phyloP scores from a whole-genome alignment of 305 asterid species.

The Fraxinus xanthoxyloides region DNA sequence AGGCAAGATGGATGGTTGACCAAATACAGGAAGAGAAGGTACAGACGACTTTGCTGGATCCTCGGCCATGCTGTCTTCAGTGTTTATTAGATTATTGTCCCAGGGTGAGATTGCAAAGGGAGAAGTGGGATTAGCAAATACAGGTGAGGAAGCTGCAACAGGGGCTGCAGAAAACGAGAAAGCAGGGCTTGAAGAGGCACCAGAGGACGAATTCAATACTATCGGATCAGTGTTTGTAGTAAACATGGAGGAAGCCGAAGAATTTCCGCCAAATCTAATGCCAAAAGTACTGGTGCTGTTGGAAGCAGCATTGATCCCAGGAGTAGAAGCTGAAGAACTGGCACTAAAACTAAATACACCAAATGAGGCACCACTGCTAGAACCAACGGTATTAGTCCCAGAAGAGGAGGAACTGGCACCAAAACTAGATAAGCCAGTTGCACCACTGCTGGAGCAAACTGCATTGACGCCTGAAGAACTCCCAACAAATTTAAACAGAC shows the following conservation, averaged over 20 bases:
- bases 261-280: slow-evolving; percentile 33
- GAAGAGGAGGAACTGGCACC: slow-evolving; percentile 34
- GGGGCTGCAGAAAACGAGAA: slow-evolving; percentile 41
- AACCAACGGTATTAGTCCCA: slow-evolving; percentile 19
- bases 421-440: slow-evolving; percentile 35
- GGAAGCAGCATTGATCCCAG: slow-evolving; percentile 13
- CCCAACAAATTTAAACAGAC: slow-evolving; percentile 27
- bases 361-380: slow-evolving; percentile 24
- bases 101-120: slow-evolving; percentile 30
- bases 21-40: slow-evolving; percentile 46
- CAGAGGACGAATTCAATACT: slow-evolving; percentile 37
- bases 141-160: slow-evolving; percentile 32
- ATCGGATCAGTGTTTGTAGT: slow-evolving; percentile 30
- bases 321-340: slow-evolving; percentile 39
- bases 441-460: slow-evolving; percentile 29
- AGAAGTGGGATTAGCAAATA: slow-evolving; percentile 40
- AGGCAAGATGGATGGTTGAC: slow-evolving; percentile 51
- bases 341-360: slow-evolving; percentile 27
- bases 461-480: slow-evolving; percentile 31
- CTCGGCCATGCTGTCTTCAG: slow-evolving; percentile 92
- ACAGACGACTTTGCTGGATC: slow-evolving; percentile 63
- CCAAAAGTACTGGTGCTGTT: slow-evolving; percentile 31
- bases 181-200: slow-evolving; percentile 29
- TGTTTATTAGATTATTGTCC: slow-evolving; percentile 48
- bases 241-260: slow-evolving; percentile 42